These are phyloP conservation scores for Otatea glauca DNA, from an alignment of 176 grass and related monocot species.

Conservation along the genomic window DNA sequence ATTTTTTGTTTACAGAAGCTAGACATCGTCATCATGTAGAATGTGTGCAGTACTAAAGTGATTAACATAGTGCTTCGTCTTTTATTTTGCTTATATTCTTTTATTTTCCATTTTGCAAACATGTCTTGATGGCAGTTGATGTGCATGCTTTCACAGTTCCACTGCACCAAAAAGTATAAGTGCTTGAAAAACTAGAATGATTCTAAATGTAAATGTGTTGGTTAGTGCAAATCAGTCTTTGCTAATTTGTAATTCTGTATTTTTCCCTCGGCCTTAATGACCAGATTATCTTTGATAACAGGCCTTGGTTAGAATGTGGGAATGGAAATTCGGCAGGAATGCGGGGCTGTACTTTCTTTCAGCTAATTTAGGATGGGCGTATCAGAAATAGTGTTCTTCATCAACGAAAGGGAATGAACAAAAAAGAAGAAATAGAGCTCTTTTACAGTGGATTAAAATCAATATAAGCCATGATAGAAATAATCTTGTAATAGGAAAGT, in stretches of 20 bases:
- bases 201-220: background rate
- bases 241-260: background rate
- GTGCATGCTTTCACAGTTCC: background rate
- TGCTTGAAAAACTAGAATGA: background rate
- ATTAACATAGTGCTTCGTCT: background rate
- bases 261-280: too few species aligned
- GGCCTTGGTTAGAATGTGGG: background rate
- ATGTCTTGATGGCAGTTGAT: background rate
- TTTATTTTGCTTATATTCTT: background rate
- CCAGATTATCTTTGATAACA: background rate
- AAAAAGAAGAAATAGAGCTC: background rate
- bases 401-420: background rate
- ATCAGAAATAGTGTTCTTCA: background rate
- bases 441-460: too few species aligned
- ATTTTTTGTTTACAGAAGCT: background rate
- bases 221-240: constrained; percentile 2
- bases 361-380: background rate
- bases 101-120: background rate
- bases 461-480: too few species aligned
- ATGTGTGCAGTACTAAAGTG: constrained; percentile 3
- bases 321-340: background rate
- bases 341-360: background rate
- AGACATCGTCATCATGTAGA: background rate
- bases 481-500: too few species aligned
- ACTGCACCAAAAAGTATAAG: background rate